A percentile compares a stretch with the other conserved stretches of the same genome.
phyloP scores from a whole-genome alignment of 176 grass and related monocot genomes.

The Ensete ventricosum region DNA sequence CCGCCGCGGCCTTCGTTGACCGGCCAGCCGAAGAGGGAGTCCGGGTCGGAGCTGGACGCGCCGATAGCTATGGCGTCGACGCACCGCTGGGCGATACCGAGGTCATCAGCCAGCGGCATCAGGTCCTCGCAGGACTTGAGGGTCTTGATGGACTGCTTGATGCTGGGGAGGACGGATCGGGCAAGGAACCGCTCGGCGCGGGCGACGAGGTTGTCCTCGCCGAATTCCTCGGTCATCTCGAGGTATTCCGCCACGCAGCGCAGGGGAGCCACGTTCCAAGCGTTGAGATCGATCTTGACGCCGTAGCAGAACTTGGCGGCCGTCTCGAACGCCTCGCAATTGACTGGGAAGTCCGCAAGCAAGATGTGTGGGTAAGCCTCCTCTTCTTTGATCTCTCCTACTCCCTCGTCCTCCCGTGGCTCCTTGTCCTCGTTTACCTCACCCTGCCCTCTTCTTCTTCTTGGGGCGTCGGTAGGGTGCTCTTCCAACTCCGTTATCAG shows the following conservation, averaged over 20 bases:
- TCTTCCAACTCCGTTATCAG: conserved; percentile 63
- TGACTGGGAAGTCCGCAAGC: conserved; percentile 62
- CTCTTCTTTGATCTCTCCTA: not conserved
- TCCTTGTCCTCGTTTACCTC: conserved; percentile 32
- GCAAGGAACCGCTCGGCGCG: conserved; percentile 47
- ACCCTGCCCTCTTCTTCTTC: not conserved
- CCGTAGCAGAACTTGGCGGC: conserved; percentile 87
- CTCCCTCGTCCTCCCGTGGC: not conserved
- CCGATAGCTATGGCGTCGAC: conserved; percentile 58
- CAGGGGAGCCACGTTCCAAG: conserved; percentile 66
- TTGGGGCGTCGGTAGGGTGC: not conserved
- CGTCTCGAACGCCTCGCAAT: conserved; percentile 63
- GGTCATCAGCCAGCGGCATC: conserved; percentile 56
- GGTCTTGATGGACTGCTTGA: conserved; percentile 48
- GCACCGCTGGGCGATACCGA: conserved; percentile 50
- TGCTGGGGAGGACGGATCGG: conserved; percentile 41
- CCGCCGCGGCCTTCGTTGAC: conserved; percentile 16
- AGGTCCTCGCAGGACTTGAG: conserved; percentile 91
- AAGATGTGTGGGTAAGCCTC: conserved; percentile 26
- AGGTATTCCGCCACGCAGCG: conserved; percentile 83
- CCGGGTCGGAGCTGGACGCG: conserved; percentile 23
- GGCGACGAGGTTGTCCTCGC: conserved; percentile 61
- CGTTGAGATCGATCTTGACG: conserved; percentile 67
- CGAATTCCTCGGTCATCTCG: conserved; percentile 75
- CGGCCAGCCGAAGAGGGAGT: conserved; percentile 30